Conservation (phyloP, 75 land plant species). For the Azolla pinnata region DNA sequence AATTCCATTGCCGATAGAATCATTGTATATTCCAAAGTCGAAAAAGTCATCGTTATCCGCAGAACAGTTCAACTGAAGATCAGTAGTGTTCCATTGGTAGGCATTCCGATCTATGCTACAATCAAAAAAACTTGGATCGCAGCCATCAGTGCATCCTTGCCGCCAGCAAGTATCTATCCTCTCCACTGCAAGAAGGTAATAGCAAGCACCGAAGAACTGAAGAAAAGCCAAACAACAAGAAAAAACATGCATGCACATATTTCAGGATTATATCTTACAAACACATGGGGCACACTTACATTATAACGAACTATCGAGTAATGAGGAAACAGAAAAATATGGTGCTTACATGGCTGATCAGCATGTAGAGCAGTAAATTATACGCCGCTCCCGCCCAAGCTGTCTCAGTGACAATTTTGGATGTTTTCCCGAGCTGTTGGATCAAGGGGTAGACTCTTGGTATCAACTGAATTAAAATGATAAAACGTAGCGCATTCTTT, state of each 20-base stretch:
- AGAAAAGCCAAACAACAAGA: neutral
- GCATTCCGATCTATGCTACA: constrained; percentile 25
- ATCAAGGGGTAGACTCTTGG: constrained; percentile 71
- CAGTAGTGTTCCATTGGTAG: constrained; percentile 33
- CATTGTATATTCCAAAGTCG: constrained; percentile 64
- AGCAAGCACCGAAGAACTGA: constrained; percentile 83
- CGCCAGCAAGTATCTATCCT: constrained; percentile 83
- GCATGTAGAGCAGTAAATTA: constrained; percentile 78
- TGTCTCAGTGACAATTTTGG: constrained; percentile 58
- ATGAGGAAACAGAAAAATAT: neutral
- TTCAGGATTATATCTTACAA: neutral
- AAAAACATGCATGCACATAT: neutral
- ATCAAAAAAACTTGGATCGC: constrained; percentile 45
- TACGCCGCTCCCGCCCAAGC: constrained; percentile 99
- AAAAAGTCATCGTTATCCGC: constrained; percentile 19
- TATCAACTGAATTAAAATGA: constrained; percentile 65
- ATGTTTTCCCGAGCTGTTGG: constrained; percentile 64
- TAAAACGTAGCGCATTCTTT: constrained; percentile 58
- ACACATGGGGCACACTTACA: neutral
- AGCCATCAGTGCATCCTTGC: constrained; percentile 33
- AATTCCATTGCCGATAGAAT: constrained; percentile 35
- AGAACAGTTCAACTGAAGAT: constrained; percentile 30
- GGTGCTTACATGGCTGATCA: constrained; percentile 94
- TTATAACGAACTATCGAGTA: neutral
- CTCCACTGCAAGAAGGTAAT: constrained; percentile 79